Percentiles rank a stretch among this genome's conserved stretches.
phyloP scores from a whole-genome alignment of 1,139 yeast genomes.

The Arxiozyma slooffiae region DNA sequence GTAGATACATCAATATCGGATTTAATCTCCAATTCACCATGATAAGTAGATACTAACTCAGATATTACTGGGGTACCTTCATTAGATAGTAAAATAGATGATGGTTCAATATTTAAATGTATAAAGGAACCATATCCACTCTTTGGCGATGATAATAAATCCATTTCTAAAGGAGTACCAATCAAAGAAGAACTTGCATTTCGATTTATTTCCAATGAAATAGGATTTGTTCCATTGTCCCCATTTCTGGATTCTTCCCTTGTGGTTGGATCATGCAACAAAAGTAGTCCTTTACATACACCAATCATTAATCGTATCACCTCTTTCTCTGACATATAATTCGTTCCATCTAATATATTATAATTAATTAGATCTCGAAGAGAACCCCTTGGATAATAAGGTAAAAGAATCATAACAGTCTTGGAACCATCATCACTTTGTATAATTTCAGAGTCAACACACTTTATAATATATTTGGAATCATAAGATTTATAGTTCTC shows the following conservation, averaged over 20 bases:
- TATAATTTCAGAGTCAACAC: slow-evolving; percentile 59
- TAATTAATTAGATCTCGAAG: slow-evolving; percentile 68
- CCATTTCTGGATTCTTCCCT: slow-evolving; percentile 20
- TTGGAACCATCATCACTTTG: slow-evolving; percentile 73
- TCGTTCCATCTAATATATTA: slow-evolving; percentile 45
- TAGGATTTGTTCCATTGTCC: slow-evolving; percentile 16
- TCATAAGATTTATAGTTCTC: slow-evolving; percentile 63
- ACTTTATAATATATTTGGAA: slow-evolving; percentile 56
- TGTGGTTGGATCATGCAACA: slow-evolving; percentile 46
- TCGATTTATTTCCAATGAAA: slow-evolving; percentile 19
- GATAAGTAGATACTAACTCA: slow-evolving; percentile 73
- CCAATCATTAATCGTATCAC: slow-evolving; percentile 55
- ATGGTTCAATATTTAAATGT: slow-evolving; percentile 82
- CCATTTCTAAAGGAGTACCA: slow-evolving; percentile 22
- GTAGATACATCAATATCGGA: slow-evolving; percentile 65
- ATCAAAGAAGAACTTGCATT: slow-evolving; percentile 17
- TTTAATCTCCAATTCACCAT: slow-evolving; percentile 46
- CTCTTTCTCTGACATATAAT: slow-evolving; percentile 48
- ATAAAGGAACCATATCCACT: slow-evolving; percentile 49
- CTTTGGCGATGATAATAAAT: slow-evolving; percentile 1
- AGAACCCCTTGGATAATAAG: slow-evolving; percentile 63
- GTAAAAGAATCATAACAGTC: slow-evolving; percentile 68
- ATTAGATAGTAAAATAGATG: slow-evolving; percentile 70
- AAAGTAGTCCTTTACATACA: slow-evolving; percentile 62
- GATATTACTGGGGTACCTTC: slow-evolving; percentile 70